A percentile compares a stretch with the other conserved stretches of the same genome.
phyloP scores from a whole-genome alignment of 176 grass and related monocot genomes.

The Eragrostis curvula region DNA sequence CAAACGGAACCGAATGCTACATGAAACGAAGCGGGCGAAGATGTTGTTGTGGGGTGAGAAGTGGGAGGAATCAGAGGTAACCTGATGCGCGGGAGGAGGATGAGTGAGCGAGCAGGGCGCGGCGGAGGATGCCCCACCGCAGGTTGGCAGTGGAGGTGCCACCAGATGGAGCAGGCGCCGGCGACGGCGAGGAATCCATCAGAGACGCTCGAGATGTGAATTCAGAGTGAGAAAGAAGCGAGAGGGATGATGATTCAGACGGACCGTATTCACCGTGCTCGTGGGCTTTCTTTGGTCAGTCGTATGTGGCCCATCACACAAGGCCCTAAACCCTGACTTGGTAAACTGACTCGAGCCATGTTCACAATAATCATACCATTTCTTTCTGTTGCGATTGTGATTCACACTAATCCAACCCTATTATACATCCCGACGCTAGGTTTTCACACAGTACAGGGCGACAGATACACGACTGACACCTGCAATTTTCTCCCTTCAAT shows the following conservation, averaged over 20 bases:
- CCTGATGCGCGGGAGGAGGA: conserved; percentile 39
- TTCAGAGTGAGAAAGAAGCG: no score
- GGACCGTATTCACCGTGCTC: neutral
- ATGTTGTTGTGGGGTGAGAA: neutral
- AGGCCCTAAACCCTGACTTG: no score
- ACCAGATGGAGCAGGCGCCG: conserved; percentile 5
- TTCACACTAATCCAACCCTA: neutral
- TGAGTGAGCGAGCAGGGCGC: conserved; percentile 48
- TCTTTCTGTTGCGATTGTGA: neutral
- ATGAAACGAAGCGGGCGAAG: conserved; percentile 2
- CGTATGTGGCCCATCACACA: no score
- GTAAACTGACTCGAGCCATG: no score
- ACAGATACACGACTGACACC: neutral
- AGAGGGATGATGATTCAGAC: neutral
- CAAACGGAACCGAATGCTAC: conserved; percentile 2
- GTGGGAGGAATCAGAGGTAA: conserved; percentile 21
- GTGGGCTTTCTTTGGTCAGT: no score
- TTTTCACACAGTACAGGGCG: neutral
- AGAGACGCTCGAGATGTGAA: conserved; percentile 1
- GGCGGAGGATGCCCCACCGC: conserved; percentile 74
- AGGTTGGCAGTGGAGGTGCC: conserved; percentile 51
- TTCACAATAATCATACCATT: neutral
- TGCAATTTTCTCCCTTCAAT: neutral
- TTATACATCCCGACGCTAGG: neutral
- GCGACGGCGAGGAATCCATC: conserved; percentile 42